Base-by-base conservation (phyloP, 495 filamentous ascomycete species). In the Penicillium egyptiacum region DNA sequence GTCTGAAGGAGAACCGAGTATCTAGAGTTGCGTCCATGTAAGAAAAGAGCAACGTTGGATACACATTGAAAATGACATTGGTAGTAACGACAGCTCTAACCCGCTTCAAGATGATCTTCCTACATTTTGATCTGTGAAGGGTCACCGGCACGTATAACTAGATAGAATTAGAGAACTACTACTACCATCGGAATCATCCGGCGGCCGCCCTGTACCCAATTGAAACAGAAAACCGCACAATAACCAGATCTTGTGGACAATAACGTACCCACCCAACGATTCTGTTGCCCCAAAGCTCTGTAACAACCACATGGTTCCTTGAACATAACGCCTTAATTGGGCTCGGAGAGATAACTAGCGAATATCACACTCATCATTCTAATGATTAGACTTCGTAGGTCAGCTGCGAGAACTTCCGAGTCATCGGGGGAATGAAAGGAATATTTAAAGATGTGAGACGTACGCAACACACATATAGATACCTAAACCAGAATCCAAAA, bases 361-460 rank as follows among this genome's bases (percentile, higher is more conserved):
- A 31, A 31, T 17, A 31, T 31, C 28, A 48, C 23, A 28, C 43
- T 26, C 23, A 4, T 14, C 14, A 5, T 10, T 7, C 6, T 10
- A 6, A 46, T 16, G 25, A 20, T 16, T 42, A 10, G 1, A 10
- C n/a, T 14, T 42, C 9, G 25, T 12, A 42, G 39, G 50, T 53
- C 50, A 53, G 50, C 50, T 53, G 50, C 37, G 1, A n/a, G 19
- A 43, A 19, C 9, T 19, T n/a, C 16, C 9, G 9, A 30, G 50
- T 19, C 11, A 39, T 40, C 3, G 17, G 35, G 35, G 4, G 14
- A n/a, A 22, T 31, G 14, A 40, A 51, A 30, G 12, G 1, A 8
- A 11, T 42, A 51, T 42, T 42, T 30, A 30, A 43, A 17, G 16
- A 19, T 5, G 23, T 5, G 7, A 19, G 3, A 19, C 16, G 42